Evolutionary conservation across 1,284 basidiomycete genomes (phyloP).

Genomic region (Stygiomarasmius scandens): DNA sequence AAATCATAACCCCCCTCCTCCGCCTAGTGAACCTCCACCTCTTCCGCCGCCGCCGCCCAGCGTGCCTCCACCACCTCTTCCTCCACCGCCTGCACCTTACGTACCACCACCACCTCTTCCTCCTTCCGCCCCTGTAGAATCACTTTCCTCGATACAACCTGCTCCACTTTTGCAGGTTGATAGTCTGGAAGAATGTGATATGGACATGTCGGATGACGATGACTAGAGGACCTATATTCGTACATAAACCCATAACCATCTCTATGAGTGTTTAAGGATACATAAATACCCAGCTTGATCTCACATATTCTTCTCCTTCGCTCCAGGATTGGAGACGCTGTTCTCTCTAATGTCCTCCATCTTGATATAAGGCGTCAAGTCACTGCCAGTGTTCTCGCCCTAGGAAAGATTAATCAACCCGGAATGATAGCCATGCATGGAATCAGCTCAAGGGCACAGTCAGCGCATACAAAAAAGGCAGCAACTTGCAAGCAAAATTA

Average conservation of each 20-base stretch:
- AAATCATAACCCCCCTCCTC: conserved; percentile 7
- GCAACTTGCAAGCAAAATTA: too few relatives aligned
- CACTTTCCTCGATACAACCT: too few relatives aligned
- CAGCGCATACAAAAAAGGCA: too few relatives aligned
- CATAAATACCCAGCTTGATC: too few relatives aligned
- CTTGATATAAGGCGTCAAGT: not conserved
- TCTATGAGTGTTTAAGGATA: too few relatives aligned
- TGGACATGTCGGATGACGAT: conserved; percentile 21
- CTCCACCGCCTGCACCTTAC: not conserved
- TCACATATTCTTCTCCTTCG: not conserved
- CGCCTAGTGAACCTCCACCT: conserved; percentile 14
- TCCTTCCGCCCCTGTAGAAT: not conserved
- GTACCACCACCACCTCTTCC: conserved; percentile 1
- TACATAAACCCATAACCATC: too few relatives aligned
- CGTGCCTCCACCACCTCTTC: not conserved
- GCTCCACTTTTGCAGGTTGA: too few relatives aligned
- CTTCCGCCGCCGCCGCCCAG: conserved; percentile 2
- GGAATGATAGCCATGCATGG: not conserved
- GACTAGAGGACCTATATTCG: not conserved
- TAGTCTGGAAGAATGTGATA: conserved; percentile 14
- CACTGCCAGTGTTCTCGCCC: not conserved
- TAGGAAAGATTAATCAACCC: not conserved
- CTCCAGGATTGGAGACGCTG: not conserved
- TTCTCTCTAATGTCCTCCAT: not conserved
- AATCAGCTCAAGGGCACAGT: too few relatives aligned